Conservation (phyloP, 1,139 yeast species). For the Pichia sp. region DNA sequence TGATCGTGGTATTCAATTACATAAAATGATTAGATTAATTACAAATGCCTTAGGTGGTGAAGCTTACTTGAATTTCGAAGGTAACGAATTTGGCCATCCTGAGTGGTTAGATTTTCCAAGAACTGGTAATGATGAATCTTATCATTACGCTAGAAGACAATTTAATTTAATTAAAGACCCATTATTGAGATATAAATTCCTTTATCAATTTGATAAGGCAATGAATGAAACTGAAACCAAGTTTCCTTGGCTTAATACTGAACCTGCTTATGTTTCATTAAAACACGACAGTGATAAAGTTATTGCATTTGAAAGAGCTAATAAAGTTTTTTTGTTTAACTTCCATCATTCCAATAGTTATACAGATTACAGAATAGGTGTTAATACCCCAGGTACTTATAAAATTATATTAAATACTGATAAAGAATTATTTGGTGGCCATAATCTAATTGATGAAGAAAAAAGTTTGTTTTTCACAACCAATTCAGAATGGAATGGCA, state of each 20-base stretch:
- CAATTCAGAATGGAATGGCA: constrained; percentile 70
- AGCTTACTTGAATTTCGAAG: constrained; percentile 92
- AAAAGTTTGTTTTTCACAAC: constrained; percentile 57
- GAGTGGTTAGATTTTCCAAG: constrained; percentile 99
- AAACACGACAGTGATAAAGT: constrained; percentile 87
- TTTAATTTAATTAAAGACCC: constrained; percentile 80
- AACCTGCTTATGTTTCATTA: constrained; percentile 75
- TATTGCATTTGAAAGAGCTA: constrained; percentile 82
- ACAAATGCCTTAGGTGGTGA: constrained; percentile 93
- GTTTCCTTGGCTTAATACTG: constrained; percentile 64
- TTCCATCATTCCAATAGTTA: constrained; percentile 81
- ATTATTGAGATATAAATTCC: constrained; percentile 67
- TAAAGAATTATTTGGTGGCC: constrained; percentile 71
- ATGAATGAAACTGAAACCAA: constrained; percentile 72
- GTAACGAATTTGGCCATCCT: constrained; percentile 98
- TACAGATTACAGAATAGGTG: constrained; percentile 85
- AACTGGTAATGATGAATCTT: constrained; percentile 78
- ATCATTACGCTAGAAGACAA: constrained; percentile 92
- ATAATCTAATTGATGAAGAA: constrained; percentile 58
- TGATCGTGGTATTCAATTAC: constrained; percentile 85
- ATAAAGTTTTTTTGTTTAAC: constrained; percentile 77
- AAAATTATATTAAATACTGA: constrained; percentile 73
- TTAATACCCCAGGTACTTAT: constrained; percentile 72
- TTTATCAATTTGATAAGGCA: constrained; percentile 74
- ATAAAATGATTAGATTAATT: constrained; percentile 79